A percentile compares a stretch with the other conserved stretches of the same genome.
phyloP scores from a whole-genome alignment of 2,329 filamentous ascomycete species.

The Aspergillus brunneoviolaceus region DNA sequence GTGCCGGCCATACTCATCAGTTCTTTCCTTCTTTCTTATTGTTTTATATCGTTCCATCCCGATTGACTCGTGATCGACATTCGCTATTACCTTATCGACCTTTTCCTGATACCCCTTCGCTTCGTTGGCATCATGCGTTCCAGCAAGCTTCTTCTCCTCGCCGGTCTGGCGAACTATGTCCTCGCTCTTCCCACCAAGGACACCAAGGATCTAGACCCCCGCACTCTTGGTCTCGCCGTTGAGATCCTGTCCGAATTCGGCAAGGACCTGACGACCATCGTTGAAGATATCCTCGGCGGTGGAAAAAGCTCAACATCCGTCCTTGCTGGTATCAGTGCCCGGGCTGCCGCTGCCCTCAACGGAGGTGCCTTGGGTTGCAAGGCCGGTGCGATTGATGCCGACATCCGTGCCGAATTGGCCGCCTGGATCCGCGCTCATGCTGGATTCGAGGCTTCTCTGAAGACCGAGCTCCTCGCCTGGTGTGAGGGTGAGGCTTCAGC shows the following conservation, averaged over 20 bases:
- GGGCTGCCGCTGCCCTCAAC: slow-evolving; percentile 37
- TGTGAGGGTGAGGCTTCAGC: slow-evolving; percentile 28
- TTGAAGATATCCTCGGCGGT: slow-evolving; percentile 26
- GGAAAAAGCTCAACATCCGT: slow-evolving; percentile 19
- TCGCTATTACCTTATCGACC: slow-evolving; percentile 11
- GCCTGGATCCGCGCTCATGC: slow-evolving; percentile 30
- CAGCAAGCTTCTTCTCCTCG: slow-evolving; percentile 32
- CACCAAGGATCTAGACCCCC: slow-evolving; percentile 30
- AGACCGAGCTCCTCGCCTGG: slow-evolving; percentile 33
- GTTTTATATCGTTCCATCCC: slow-evolving; percentile 11
- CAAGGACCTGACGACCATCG: slow-evolving; percentile 23
- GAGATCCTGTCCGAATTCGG: slow-evolving; percentile 20
- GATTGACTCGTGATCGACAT: slow-evolving; percentile 10
- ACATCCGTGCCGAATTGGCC: slow-evolving; percentile 31
- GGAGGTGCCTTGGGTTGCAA: slow-evolving; percentile 38
- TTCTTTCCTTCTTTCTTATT: slow-evolving; percentile 16
- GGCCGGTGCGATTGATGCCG: slow-evolving; percentile 27
- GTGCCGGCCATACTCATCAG: slow-evolving; percentile 20
- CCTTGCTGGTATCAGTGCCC: slow-evolving; percentile 32
- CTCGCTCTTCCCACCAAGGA: slow-evolving; percentile 34
- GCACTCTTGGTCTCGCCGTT: slow-evolving; percentile 23
- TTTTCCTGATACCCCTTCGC: slow-evolving; percentile 21
- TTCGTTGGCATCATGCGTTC: slow-evolving; percentile 24
- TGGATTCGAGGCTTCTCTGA: slow-evolving; percentile 25
- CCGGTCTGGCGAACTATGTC: slow-evolving; percentile 33